Conservation (phyloP, 768 basidiomycete genomes). For the Crassisporium funariophilum region DNA sequence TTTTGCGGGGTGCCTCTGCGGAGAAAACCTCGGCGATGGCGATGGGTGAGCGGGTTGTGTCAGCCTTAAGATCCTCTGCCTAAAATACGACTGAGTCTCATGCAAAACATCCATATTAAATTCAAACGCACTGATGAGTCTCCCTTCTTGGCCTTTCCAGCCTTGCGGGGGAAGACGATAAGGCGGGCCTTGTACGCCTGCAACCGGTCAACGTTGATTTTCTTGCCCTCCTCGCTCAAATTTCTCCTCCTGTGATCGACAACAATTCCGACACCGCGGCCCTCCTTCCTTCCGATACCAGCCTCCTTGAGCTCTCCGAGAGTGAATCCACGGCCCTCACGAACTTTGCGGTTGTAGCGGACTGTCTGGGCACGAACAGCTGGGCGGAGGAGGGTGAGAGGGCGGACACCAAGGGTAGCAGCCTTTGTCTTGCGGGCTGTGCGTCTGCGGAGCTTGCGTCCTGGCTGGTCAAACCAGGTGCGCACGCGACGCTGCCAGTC, state of each 20-base stretch:
- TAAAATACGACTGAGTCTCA: constrained; percentile 30
- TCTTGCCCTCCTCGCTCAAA: constrained; percentile 95
- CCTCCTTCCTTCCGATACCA: constrained; percentile 92
- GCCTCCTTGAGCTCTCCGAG: constrained; percentile 94
- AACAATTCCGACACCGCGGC: constrained; percentile 88
- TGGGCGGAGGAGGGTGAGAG: constrained; percentile 88
- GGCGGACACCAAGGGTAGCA: constrained; percentile 87
- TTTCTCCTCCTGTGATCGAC: constrained; percentile 98
- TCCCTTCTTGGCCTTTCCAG: constrained; percentile 93
- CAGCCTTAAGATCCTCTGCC: constrained; percentile 81
- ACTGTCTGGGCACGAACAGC: constrained; percentile 96
- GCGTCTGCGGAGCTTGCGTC: constrained; percentile 94
- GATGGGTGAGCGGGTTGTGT: constrained; percentile 68
- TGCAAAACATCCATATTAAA: not conserved
- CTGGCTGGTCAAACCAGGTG: constrained; percentile 99
- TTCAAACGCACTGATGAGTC: constrained; percentile 77
- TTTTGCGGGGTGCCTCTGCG: constrained; percentile 89
- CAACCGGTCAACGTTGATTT: constrained; percentile 91
- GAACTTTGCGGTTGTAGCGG: constrained; percentile 97
- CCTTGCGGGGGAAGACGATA: constrained; percentile 96
- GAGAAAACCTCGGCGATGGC: constrained; percentile 68
- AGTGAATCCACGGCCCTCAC: constrained; percentile 97
- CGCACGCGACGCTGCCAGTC: constrained; percentile 97
- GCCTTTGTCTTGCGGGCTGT: constrained; percentile 91
- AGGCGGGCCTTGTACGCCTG: constrained; percentile 90